These are phyloP conservation scores for Sarocladium strictum DNA, from an alignment of 2,329 filamentous ascomycete species.

Conservation along the genomic window DNA sequence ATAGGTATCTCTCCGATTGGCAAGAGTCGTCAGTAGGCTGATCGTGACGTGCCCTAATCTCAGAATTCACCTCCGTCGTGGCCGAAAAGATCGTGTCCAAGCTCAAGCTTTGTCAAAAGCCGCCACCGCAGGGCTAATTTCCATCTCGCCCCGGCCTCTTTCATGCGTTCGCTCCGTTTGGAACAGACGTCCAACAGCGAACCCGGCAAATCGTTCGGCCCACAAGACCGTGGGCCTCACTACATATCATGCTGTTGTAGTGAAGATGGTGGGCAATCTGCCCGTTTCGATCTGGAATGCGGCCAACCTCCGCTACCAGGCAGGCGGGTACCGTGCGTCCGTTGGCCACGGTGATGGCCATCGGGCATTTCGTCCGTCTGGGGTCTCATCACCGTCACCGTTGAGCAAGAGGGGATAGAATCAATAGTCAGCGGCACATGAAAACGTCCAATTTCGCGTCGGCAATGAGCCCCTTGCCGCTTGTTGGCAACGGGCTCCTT, in stretches of 20 bases:
- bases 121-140: not conserved
- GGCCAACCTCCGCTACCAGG: not conserved
- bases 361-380: not conserved
- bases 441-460: conserved; percentile 1
- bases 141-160: not conserved
- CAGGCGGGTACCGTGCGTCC: not conserved
- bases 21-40: not conserved
- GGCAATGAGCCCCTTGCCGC: conserved; percentile 1
- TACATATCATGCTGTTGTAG: not conserved
- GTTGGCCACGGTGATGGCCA: not conserved
- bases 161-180: not conserved
- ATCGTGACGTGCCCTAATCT: not conserved
- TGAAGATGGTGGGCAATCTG: not conserved
- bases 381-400: conserved; percentile 6
- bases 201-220: not conserved
- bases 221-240: not conserved
- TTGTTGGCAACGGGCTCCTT: not conserved
- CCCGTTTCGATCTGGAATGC: not conserved
- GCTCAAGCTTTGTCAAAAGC: conserved; percentile 4
- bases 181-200: not conserved
- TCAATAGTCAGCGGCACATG: conserved; percentile 2
- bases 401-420: not conserved
- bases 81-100: conserved; percentile 1
- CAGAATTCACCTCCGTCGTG: not conserved
- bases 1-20: not conserved